Percentiles rank a stretch among this genome's conserved stretches.
phyloP scores from a whole-genome alignment of 2,329 filamentous ascomycete genomes.

The Metarhizium sp. region DNA sequence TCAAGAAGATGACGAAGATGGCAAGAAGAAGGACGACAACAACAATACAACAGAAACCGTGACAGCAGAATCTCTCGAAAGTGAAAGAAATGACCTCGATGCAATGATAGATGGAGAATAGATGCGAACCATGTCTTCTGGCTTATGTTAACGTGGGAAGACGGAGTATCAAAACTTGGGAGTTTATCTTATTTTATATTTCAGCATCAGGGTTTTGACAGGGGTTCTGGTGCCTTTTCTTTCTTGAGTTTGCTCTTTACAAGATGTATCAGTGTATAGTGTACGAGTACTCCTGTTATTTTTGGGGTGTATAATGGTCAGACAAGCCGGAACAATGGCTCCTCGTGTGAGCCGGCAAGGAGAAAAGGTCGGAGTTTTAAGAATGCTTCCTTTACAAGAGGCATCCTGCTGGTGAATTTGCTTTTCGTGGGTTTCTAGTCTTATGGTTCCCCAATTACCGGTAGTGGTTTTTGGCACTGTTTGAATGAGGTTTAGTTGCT shows the following conservation, averaged over 20 bases:
- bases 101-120: constrained; percentile 35
- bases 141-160: background rate
- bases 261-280: background rate
- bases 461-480: constrained; percentile 3
- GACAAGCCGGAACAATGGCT: background rate
- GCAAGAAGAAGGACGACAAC: constrained; percentile 23
- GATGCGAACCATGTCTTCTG: background rate
- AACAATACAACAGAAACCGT: constrained; percentile 20
- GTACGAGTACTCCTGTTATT: background rate
- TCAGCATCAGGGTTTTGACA: background rate
- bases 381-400: background rate
- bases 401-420: background rate
- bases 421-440: background rate
- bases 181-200: background rate
- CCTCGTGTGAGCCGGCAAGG: background rate
- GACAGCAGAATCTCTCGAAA: constrained; percentile 34
- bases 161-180: background rate
- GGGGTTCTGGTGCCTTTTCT: background rate
- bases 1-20: constrained; percentile 38
- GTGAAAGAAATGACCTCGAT: constrained; percentile 37
- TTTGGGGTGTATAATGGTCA: background rate
- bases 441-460: background rate
- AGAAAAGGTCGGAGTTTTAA: background rate
- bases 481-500: background rate
- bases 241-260: background rate